phyloP scores from a whole-genome alignment of 1,284 basidiomycete species.

The Malassezia furfur region DNA sequence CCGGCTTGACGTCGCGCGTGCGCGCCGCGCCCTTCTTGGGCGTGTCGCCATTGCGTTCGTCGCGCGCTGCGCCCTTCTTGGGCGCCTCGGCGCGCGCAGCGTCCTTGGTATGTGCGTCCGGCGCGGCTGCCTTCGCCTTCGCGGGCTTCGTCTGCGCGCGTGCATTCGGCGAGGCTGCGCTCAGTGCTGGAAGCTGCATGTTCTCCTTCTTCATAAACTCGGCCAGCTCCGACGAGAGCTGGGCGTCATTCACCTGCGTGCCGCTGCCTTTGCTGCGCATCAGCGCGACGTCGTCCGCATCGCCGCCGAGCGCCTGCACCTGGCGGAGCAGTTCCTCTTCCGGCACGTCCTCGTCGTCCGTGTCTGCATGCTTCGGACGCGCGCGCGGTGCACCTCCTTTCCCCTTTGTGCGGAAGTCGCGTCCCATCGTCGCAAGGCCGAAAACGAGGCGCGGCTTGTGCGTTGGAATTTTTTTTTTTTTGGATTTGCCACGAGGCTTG shows the following conservation, averaged over 20 bases:
- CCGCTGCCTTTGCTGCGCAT: slow-evolving; percentile 8
- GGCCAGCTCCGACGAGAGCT: slow-evolving; percentile 6
- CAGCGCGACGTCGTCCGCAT: slow-evolving; percentile 9
- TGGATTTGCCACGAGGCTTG: neutral
- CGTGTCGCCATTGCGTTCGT: neutral
- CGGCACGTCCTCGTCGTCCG: slow-evolving; percentile 13
- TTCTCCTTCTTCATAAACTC: slow-evolving; percentile 15
- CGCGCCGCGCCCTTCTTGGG: slow-evolving; percentile 3
- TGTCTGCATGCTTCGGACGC: neutral
- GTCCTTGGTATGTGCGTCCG: neutral
- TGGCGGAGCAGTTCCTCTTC: slow-evolving; percentile 11
- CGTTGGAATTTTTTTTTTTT: too few relatives aligned
- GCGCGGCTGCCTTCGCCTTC: neutral
- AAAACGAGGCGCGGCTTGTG: neutral
- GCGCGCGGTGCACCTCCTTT: slow-evolving; percentile 6
- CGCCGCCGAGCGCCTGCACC: slow-evolving; percentile 13
- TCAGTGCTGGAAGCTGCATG: neutral
- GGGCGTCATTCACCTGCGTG: slow-evolving; percentile 4
- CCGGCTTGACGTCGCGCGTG: neutral
- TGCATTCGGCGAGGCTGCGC: neutral
- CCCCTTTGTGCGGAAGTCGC: slow-evolving; percentile 33
- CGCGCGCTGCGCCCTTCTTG: neutral
- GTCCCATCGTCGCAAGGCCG: slow-evolving; percentile 18
- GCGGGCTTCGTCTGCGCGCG: neutral
- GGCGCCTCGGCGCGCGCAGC: neutral